Evolutionary conservation across 2,329 filamentous ascomycete genomes (phyloP).

Genomic region (Coniosporium tulheliwenetii): DNA sequence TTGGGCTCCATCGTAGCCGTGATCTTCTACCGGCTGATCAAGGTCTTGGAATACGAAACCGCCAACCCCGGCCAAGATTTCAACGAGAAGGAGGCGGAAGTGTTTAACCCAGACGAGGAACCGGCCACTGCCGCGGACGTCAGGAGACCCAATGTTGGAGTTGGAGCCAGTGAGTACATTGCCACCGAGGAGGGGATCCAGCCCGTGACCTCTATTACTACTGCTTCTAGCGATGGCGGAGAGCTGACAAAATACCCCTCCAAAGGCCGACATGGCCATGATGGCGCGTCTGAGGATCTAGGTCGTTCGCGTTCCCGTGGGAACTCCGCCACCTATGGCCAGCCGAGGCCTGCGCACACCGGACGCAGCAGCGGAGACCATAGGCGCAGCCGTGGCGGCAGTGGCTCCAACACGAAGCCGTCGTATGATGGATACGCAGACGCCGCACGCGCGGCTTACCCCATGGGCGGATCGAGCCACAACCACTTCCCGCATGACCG

Average conservation of each 20-base stretch:
- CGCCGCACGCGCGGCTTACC: not conserved
- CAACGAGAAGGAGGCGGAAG: conserved; percentile 25
- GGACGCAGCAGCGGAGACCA: too few species aligned
- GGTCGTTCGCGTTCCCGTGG: too few species aligned
- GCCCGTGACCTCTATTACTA: not conserved
- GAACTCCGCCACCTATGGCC: too few species aligned
- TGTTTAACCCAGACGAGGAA: conserved; percentile 19
- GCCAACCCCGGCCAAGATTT: conserved; percentile 32
- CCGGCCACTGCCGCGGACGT: conserved; percentile 14
- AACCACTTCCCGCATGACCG: conserved; percentile 1
- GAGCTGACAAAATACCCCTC: too few species aligned
- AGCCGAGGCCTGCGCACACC: too few species aligned
- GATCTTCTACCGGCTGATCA: conserved; percentile 33
- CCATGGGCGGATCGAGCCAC: not conserved
- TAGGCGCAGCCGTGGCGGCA: not conserved
- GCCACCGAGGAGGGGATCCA: not conserved
- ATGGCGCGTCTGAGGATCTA: too few species aligned
- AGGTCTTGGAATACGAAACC: conserved; percentile 33
- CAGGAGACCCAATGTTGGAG: conserved; percentile 8
- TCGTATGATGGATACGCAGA: not conserved
- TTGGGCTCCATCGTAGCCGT: conserved; percentile 30
- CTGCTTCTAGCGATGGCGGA: too few species aligned
- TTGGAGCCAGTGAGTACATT: not conserved
- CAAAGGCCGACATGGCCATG: too few species aligned
- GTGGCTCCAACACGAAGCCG: not conserved